phyloP scores from a whole-genome alignment of 257 asterid genomes.

The Rauvolfia tetraphylla region DNA sequence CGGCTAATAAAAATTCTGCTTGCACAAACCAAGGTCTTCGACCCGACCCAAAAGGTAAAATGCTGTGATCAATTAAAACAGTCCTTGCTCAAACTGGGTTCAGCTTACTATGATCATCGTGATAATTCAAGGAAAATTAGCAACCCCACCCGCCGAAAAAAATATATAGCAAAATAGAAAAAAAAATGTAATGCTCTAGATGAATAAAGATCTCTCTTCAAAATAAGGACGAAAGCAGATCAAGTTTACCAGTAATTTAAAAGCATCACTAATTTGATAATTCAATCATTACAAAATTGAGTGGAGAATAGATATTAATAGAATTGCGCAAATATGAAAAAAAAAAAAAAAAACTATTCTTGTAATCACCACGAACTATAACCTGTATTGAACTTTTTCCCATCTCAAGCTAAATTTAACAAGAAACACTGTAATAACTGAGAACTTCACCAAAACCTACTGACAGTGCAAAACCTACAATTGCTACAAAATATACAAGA shows the following conservation, averaged over 20 bases:
- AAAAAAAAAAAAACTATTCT: neutral
- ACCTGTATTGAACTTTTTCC: neutral
- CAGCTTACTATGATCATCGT: no score
- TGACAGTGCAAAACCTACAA: neutral
- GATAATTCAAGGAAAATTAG: no score
- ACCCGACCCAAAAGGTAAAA: no score
- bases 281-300: neutral
- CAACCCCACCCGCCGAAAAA: no score
- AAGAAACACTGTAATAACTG: neutral
- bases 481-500: conserved; percentile 1
- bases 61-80: no score
- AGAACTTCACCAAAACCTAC: neutral
- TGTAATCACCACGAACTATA: neutral
- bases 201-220: no score
- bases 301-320: neutral
- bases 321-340: neutral
- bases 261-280: no score
- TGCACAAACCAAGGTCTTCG: no score
- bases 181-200: no score
- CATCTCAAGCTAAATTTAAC: neutral
- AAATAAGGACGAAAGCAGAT: neutral
- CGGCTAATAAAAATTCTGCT: no score
- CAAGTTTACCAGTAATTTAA: neutral
- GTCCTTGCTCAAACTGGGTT: no score
- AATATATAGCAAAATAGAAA: no score